A percentile compares a stretch with the other conserved stretches of the same genome.
Evolutionary conservation across 208 protist genomes (phyloP).

Genomic region (Sergeia podlipaevii): DNA sequence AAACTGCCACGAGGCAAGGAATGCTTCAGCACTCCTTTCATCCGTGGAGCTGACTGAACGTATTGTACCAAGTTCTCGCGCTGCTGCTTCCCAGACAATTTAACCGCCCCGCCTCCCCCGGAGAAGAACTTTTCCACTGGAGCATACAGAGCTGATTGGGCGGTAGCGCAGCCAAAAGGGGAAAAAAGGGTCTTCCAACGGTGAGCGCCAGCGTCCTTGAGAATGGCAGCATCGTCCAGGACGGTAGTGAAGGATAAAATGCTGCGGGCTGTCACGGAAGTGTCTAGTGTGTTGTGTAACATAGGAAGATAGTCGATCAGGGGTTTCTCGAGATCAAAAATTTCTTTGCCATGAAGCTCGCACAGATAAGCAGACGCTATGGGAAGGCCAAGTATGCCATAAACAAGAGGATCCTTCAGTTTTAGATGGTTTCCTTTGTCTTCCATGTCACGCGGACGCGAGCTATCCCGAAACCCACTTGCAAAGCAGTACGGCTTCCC

Average conservation of each 20-base stretch:
- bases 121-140: conserved; percentile 63
- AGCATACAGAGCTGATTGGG: conserved; percentile 38
- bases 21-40: conserved; percentile 9
- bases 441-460: conserved; percentile 60
- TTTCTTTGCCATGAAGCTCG: conserved; percentile 58
- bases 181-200: conserved; percentile 17
- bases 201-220: conserved; percentile 32
- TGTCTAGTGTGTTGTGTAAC: conserved; percentile 33
- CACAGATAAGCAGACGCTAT: conserved; percentile 71
- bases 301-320: conserved; percentile 59
- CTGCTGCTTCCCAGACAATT: conserved; percentile 59
- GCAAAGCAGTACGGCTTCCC: conserved; percentile 78
- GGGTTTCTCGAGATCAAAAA: conserved; percentile 56
- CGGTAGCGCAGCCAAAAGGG: conserved; percentile 30
- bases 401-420: conserved; percentile 75
- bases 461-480: conserved; percentile 71
- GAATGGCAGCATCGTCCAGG: conserved; percentile 40
- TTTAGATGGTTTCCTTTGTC: conserved; percentile 85
- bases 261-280: conserved; percentile 46
- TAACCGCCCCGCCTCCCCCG: conserved; percentile 11
- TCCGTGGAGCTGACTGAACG: conserved; percentile 27
- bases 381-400: conserved; percentile 62
- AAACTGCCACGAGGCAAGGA: conserved; percentile 15
- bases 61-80: conserved; percentile 69
- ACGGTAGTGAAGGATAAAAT: conserved; percentile 62